Evolutionary conservation across 2,329 filamentous ascomycete genomes (phyloP).

Genomic region (Alternaria conjuncta): DNA sequence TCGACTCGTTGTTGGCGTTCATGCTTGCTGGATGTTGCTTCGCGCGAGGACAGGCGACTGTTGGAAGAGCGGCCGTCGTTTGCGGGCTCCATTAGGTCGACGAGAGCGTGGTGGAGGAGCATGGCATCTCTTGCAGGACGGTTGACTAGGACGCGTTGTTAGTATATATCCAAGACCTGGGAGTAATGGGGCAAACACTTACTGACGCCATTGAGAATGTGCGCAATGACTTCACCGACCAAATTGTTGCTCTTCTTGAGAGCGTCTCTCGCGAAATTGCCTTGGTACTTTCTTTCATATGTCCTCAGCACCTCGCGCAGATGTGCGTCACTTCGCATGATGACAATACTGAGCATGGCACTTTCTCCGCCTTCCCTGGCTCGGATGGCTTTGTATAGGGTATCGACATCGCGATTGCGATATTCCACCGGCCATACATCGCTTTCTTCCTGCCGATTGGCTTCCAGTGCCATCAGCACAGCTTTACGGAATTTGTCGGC

Average conservation of each 20-base stretch:
- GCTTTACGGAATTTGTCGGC: constrained; percentile 96
- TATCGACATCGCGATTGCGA: constrained; percentile 69
- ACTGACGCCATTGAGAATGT: constrained; percentile 91
- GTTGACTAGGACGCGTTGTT: constrained; percentile 63
- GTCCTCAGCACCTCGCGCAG: constrained; percentile 77
- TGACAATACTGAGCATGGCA: constrained; percentile 84
- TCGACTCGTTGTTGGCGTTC: constrained; percentile 72
- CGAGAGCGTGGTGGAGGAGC: constrained; percentile 85
- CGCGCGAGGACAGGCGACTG: constrained; percentile 26
- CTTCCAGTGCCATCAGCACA: constrained; percentile 82
- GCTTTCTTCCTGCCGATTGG: constrained; percentile 80
- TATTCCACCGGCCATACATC: constrained; percentile 67
- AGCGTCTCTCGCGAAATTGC: constrained; percentile 88
- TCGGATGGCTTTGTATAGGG: constrained; percentile 72
- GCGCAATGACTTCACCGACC: constrained; percentile 90
- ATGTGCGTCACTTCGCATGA: constrained; percentile 81
- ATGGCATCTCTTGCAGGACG: constrained; percentile 91
- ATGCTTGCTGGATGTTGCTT: constrained; percentile 41
- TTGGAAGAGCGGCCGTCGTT: constrained; percentile 32
- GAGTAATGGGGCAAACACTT: not conserved
- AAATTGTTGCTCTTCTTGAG: constrained; percentile 89
- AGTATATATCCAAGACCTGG: not conserved
- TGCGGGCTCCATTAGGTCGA: constrained; percentile 56
- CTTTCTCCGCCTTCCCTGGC: constrained; percentile 82
- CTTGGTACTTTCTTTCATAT: constrained; percentile 75